Percentiles rank a stretch among this genome's conserved stretches.
phyloP scores from a whole-genome alignment of 1,284 basidiomycete genomes.

The Puccinia horiana region DNA sequence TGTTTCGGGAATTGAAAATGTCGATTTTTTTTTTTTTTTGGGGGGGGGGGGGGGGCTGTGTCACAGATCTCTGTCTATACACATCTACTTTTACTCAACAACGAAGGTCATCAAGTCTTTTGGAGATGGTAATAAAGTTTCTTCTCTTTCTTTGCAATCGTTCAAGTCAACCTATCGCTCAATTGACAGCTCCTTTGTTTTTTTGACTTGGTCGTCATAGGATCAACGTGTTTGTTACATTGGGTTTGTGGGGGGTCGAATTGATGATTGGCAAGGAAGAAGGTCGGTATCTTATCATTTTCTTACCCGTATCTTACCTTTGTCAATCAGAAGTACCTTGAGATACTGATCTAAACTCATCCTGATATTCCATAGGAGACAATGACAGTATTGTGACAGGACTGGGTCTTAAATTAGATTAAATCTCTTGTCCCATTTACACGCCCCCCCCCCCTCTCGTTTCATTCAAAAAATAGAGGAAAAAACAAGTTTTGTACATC shows the following conservation, averaged over 20 bases:
- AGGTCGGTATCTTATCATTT: slow-evolving; percentile 60
- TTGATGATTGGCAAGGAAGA: slow-evolving; percentile 75
- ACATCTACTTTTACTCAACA: slow-evolving; percentile 45
- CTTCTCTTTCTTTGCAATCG: not conserved
- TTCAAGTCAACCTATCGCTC: slow-evolving; percentile 59
- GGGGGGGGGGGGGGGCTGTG: too few relatives aligned
- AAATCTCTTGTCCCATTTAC: not conserved
- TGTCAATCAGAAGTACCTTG: not conserved
- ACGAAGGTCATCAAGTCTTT: slow-evolving; percentile 49
- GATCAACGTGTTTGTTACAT: slow-evolving; percentile 80
- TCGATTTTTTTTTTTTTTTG: slow-evolving; percentile 20
- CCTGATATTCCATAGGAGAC: slow-evolving; percentile 17
- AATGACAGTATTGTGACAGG: slow-evolving; percentile 50
- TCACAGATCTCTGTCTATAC: slow-evolving; percentile 47
- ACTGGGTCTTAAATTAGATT: slow-evolving; percentile 46
- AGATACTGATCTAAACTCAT: not conserved
- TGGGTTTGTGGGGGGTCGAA: slow-evolving; percentile 76
- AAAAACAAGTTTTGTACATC: not conserved
- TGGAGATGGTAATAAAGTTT: slow-evolving; percentile 42
- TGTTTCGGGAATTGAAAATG: not conserved
- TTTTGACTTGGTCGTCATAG: too few relatives aligned
- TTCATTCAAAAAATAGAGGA: not conserved
- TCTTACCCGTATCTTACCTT: not conserved
- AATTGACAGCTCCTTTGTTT: not conserved
- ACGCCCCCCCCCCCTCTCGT: not conserved